Conservation (phyloP, 2,329 filamentous ascomycete genomes). For the Samsoniella hepiali region DNA sequence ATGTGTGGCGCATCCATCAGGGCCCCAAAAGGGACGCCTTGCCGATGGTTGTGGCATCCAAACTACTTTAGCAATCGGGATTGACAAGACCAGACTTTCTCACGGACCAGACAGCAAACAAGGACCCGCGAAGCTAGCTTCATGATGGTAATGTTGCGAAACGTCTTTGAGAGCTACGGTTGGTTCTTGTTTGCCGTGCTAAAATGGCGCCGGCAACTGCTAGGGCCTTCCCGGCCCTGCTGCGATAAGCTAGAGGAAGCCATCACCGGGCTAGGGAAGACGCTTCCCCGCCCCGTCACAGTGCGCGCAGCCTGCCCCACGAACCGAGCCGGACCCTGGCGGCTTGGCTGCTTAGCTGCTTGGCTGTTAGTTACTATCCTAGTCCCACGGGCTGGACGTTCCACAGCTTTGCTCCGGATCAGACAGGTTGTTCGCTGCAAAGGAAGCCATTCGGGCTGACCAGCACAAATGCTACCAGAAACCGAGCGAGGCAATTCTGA, state of each 20-base stretch:
- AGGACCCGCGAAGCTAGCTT: background rate
- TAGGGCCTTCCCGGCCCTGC: background rate
- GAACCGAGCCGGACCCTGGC: slow-evolving; percentile 7
- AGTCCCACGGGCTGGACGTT: background rate
- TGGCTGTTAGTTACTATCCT: background rate
- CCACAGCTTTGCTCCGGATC: slow-evolving; percentile 2
- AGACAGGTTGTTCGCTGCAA: background rate
- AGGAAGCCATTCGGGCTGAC: background rate
- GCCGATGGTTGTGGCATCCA: background rate
- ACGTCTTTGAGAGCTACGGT: background rate
- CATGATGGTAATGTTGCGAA: background rate
- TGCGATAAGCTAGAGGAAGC: slow-evolving; percentile 17
- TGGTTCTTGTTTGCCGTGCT: background rate
- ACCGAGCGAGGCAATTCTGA: background rate
- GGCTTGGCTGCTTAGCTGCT: background rate
- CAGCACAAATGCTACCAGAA: background rate
- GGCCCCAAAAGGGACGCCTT: background rate
- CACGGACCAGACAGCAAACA: background rate
- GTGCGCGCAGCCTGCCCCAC: slow-evolving; percentile 5
- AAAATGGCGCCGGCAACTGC: slow-evolving; percentile 10
- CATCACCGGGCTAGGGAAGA: slow-evolving; percentile 16
- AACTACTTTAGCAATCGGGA: background rate
- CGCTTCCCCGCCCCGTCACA: slow-evolving; percentile 17
- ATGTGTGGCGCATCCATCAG: background rate
- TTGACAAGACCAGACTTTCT: background rate